Evolutionary conservation across 306 rosid species (phyloP), one percentile per base, ranked within the genome.

Genomic region (Vigna hirtella): DNA sequence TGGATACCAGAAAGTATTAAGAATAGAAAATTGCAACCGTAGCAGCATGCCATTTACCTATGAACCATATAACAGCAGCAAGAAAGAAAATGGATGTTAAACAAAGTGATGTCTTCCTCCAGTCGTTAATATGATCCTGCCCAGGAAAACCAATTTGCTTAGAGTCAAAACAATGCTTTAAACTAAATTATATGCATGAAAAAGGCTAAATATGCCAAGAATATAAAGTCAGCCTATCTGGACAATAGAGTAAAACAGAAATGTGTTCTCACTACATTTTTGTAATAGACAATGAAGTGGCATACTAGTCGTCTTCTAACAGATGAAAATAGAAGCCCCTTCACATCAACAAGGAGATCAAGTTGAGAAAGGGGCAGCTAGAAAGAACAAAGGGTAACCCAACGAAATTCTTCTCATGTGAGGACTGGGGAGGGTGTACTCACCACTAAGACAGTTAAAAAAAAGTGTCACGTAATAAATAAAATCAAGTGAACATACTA

Each of bases 41-140:
- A 83, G 38, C 50, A 70, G 70, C 34, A 67, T 38, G 58, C n/a
- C 38, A 66, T 90, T 87, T 72, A 91, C 98, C 98, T 49, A 89
- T 76, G 82, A 89, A 91, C 98, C 98, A 93, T 74, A 89, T 75
- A 57, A 63, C 87, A 66, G 96, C 89, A 40, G 98, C 98, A 75
- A 91, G 72, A 83, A 93, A 93, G 83, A 88, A 85, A 71, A 93
- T 9, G 48, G 98, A 79, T 43, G 98, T 93, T 70, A 93, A 74
- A 75, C 82, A 84, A 30, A 93, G 85, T 48, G 98, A 22, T 38
- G 98, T 86, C 77, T 70, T 82, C 85, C 91, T 91, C 98, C 96
- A 93, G 65, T 89, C 90, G 55, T 89, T 70, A 70, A 91, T 70
- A 70, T 81, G 77, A 87, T 91, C 94, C 98, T 93, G 90, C 57